Base-by-base conservation (phyloP, 1,139 yeast genomes). In the Meyerozyma smithsonii region DNA sequence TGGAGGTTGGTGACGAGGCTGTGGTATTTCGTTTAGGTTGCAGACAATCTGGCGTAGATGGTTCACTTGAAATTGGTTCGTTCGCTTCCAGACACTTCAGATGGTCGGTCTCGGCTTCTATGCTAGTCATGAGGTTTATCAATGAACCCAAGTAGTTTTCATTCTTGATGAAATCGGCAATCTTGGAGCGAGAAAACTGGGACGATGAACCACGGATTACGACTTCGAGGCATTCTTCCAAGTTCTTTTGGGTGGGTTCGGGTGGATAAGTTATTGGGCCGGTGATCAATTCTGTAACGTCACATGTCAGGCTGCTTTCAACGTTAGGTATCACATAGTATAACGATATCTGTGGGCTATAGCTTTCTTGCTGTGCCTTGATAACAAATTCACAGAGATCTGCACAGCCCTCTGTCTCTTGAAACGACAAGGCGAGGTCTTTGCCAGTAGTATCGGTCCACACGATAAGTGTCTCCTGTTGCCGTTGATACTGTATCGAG, bases 381-480 rank as follows among this genome's bases (percentile, higher is more conserved):
- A 86, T 77, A 32, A 89, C 74, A 54, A 87, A 89, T 39, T 87
- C 92, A 58, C 96, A 88, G 37, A 90, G 59, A 12, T 81, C 78
- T 12, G 86, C 77, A 59, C 98, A 92, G 0, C 97, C 97, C 39
- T 84, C 86, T 32, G 87, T 80, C 55, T 89, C 97, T 58, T 92
- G 97, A 61, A 92, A 92, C 39, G 95, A 85, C 33, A 92, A 68
- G 4, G 97, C 97, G 49, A 89, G 77, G 58, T 89, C 96, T 43
- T 77, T 77, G 3, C 92, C 92, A 16, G 76, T 71, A 7, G 70
- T 60, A 54, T 88, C 96, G 5, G 95, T 86, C 97, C 98, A 92
- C 16, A 92, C 96, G 16, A 92, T 87, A 38, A 92, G 67, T 0
- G 97, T 89, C 46, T 89, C 97, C 56, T 92, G 97, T 56, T 90